Conservation (phyloP, 768 basidiomycete genomes). For the Mycena rebaudengoi region DNA sequence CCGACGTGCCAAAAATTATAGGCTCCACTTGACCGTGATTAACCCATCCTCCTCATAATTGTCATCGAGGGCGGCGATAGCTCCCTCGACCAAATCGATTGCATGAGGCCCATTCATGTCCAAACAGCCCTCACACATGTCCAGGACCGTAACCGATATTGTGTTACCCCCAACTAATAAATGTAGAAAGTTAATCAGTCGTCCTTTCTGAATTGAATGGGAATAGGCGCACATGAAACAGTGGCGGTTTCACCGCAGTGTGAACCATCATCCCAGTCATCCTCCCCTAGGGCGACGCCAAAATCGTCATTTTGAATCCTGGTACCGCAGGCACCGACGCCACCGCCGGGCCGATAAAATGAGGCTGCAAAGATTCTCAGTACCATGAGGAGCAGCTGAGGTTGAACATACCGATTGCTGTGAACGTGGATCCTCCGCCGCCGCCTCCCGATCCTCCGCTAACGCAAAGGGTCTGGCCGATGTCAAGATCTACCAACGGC, state of each 20-base stretch:
- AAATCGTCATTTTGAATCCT: too few relatives aligned
- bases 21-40: not conserved
- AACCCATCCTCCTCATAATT: not conserved
- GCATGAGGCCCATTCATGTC: not conserved
- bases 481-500: not conserved
- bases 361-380: not conserved
- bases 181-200: too few relatives aligned
- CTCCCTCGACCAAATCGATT: not conserved
- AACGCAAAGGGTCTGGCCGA: not conserved
- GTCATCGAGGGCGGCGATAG: not conserved
- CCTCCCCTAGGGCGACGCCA: too few relatives aligned
- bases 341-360: not conserved
- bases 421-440: not conserved
- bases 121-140: not conserved
- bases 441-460: not conserved
- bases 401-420: conserved; percentile 1
- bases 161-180: not conserved
- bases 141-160: not conserved
- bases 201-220: too few relatives aligned
- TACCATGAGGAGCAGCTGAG: not conserved
- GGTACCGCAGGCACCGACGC: not conserved
- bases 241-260: too few relatives aligned
- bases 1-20: too few relatives aligned
- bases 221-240: too few relatives aligned
- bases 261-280: too few relatives aligned